A percentile compares a stretch with the other conserved stretches of the same genome.
Conservation (phyloP, 1,284 basidiomycete species). For the Cryptococcus sp. region DNA sequence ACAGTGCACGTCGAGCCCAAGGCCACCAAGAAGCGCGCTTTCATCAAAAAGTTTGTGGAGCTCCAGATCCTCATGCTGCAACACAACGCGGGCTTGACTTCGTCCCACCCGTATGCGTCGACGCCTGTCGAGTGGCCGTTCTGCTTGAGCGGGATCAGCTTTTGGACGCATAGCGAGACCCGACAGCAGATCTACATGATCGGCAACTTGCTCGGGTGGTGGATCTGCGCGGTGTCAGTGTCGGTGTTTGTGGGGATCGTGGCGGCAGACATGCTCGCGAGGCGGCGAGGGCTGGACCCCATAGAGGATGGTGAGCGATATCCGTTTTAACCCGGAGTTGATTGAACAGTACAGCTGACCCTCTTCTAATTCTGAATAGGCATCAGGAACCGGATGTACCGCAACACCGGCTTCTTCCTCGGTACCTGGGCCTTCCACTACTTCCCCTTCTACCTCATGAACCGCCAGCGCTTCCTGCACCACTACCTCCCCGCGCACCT, state of each 20-base stretch:
- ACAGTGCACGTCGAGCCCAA: constrained; percentile 58
- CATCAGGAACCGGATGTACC: constrained; percentile 86
- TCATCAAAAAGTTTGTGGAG: constrained; percentile 92
- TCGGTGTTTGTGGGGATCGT: constrained; percentile 86
- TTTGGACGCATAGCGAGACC: constrained; percentile 86
- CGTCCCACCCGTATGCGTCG: constrained; percentile 92
- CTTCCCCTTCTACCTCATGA: constrained; percentile 97
- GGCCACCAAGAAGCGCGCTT: constrained; percentile 74
- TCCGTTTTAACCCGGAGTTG: neutral
- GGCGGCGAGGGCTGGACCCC: constrained; percentile 77
- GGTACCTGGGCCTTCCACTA: constrained; percentile 91
- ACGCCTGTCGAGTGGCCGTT: constrained; percentile 98
- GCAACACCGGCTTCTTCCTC: constrained; percentile 92
- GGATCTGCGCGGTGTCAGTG: constrained; percentile 80
- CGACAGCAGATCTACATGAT: constrained; percentile 95
- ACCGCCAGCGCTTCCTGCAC: constrained; percentile 92
- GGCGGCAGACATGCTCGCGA: constrained; percentile 81
- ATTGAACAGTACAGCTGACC: neutral
- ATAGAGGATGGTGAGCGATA: constrained; percentile 70
- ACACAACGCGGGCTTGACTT: constrained; percentile 93
- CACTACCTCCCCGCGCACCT: constrained; percentile 96
- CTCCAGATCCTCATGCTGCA: constrained; percentile 94
- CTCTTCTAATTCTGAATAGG: constrained; percentile 48
- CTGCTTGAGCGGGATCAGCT: constrained; percentile 89
- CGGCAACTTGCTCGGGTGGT: constrained; percentile 93